phyloP scores from a whole-genome alignment of 2,329 filamentous ascomycete genomes.

The Neopestalotiopsis sp. region DNA sequence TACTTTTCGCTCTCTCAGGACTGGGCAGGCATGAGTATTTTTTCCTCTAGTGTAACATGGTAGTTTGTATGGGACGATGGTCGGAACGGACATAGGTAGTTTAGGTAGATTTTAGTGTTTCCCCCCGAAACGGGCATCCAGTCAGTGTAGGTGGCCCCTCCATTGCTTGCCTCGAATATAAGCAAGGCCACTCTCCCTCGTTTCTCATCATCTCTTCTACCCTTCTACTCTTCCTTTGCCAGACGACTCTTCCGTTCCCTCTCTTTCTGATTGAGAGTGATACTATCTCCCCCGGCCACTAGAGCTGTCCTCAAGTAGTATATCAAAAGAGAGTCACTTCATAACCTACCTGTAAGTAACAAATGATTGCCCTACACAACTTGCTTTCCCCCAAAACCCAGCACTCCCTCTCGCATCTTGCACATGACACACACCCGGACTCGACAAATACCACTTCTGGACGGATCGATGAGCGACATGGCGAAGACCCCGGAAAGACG shows the following conservation, averaged over 20 bases:
- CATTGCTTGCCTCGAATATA: constrained; percentile 38
- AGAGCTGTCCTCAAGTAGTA: constrained; percentile 14
- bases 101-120: constrained; percentile 5
- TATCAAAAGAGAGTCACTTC: constrained; percentile 9
- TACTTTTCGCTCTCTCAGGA: neutral
- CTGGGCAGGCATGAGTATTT: neutral
- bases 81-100: constrained; percentile 20
- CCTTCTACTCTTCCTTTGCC: constrained; percentile 38
- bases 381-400: neutral
- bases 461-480: neutral
- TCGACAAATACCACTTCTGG: neutral
- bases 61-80: constrained; percentile 7
- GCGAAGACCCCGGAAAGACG: neutral
- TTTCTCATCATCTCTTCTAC: constrained; percentile 32
- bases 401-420: neutral
- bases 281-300: constrained; percentile 15
- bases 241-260: constrained; percentile 32
- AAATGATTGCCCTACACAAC: neutral
- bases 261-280: constrained; percentile 27
- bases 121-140: constrained; percentile 26
- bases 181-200: constrained; percentile 36
- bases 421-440: neutral
- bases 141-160: constrained; percentile 28
- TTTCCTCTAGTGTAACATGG: constrained; percentile 3
- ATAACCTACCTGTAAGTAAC: constrained; percentile 15